phyloP scores from a whole-genome alignment of 106 monocot species.

The Narthecium ossifragum region DNA sequence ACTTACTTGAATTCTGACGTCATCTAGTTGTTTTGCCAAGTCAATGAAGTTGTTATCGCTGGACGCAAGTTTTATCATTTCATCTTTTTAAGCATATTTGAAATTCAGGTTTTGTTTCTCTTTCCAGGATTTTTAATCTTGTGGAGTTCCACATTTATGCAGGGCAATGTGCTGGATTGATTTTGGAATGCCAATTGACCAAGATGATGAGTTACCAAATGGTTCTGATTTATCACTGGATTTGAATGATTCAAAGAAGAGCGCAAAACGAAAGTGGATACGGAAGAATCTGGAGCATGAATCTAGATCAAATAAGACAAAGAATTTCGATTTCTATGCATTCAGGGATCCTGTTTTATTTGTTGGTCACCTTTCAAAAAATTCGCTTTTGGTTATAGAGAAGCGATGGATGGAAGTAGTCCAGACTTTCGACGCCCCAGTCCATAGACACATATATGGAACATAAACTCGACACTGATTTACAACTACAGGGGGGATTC shows the following conservation, averaged over 20 bases:
- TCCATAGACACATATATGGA: slow-evolving; percentile 92
- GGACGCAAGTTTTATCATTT: not conserved
- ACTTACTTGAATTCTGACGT: not conserved
- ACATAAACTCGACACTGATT: slow-evolving; percentile 19
- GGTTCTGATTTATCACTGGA: slow-evolving; percentile 16
- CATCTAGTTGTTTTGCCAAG: not conserved
- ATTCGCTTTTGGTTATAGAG: slow-evolving; percentile 70
- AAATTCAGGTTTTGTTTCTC: not conserved
- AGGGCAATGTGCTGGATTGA: slow-evolving; percentile 97
- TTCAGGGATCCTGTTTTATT: slow-evolving; percentile 76
- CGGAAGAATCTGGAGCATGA: slow-evolving; percentile 26
- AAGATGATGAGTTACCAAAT: slow-evolving; percentile 33
- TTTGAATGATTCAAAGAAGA: slow-evolving; percentile 17
- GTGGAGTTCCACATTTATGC: not conserved
- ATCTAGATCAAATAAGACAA: slow-evolving; percentile 18
- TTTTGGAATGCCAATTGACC: slow-evolving; percentile 69
- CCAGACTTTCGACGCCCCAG: slow-evolving; percentile 60
- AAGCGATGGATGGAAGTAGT: slow-evolving; percentile 78
- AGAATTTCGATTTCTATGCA: slow-evolving; percentile 65
- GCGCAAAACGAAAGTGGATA: slow-evolving; percentile 35
- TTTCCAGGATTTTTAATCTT: not conserved
- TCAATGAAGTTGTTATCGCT: too few species aligned
- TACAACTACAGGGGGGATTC: not conserved
- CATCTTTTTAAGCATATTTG: not conserved
- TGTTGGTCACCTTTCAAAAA: slow-evolving; percentile 62